Evolutionary conservation across 495 filamentous ascomycete species (phyloP).

Genomic region (Filosporella fistucella): DNA sequence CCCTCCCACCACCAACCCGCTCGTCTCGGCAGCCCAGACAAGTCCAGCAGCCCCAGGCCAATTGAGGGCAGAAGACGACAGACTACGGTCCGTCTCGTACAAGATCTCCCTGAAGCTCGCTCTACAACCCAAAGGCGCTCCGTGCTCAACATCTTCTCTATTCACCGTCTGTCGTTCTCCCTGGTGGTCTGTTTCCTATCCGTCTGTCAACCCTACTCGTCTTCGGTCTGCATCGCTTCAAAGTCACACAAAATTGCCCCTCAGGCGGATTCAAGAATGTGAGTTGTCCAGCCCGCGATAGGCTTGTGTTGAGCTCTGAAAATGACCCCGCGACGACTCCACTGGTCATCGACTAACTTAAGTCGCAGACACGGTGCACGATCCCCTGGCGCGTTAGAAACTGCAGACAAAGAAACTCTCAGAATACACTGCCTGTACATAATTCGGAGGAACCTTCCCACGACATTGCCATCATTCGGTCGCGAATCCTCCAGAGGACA

Average conservation of each 20-base stretch:
- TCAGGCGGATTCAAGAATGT: slow-evolving; percentile 9
- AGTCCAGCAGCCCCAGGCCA: no score
- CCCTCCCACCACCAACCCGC: background rate
- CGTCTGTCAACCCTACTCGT: no score
- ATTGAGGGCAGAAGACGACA: slow-evolving; percentile 4
- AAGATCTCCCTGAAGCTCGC: slow-evolving; percentile 1
- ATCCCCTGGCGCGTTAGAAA: slow-evolving; percentile 12
- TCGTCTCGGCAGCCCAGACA: slow-evolving; percentile 12
- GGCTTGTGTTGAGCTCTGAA: background rate
- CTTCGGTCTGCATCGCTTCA: background rate
- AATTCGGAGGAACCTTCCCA: background rate
- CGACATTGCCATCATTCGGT: background rate
- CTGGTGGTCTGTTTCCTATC: background rate
- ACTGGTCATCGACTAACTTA: slow-evolving; percentile 4
- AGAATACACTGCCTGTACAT: background rate
- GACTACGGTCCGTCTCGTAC: slow-evolving; percentile 12
- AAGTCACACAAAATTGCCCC: slow-evolving; percentile 8
- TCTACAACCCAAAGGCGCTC: slow-evolving; percentile 13
- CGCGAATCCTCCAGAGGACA: background rate
- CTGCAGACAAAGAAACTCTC: slow-evolving; percentile 1
- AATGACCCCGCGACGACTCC: slow-evolving; percentile 2
- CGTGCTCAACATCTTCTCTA: slow-evolving; percentile 11
- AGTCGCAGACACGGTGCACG: slow-evolving; percentile 10
- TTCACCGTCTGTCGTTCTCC: background rate
- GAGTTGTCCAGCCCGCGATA: slow-evolving; percentile 1